Evolutionary conservation across 2,329 filamentous ascomycete genomes (phyloP).

Genomic region (Pleurostoma richardsiae): DNA sequence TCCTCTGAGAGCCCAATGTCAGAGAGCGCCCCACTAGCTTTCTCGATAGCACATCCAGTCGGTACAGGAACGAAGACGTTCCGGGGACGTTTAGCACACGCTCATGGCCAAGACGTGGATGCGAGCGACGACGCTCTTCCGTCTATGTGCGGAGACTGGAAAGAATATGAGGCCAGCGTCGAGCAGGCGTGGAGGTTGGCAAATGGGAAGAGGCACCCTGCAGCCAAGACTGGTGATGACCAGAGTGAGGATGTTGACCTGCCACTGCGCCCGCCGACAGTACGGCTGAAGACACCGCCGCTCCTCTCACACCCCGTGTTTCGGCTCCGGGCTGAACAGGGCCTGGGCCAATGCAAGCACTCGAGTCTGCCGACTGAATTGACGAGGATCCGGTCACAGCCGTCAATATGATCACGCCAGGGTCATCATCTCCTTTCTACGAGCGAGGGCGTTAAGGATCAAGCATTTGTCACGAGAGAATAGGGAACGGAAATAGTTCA

Average conservation of each 20-base stretch:
- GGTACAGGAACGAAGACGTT: constrained; percentile 4
- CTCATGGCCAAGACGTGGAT: background rate
- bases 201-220: constrained; percentile 2
- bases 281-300: constrained; percentile 6
- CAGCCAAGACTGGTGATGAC: background rate
- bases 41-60: background rate
- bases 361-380: constrained; percentile 5
- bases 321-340: background rate
- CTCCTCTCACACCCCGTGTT: constrained; percentile 8
- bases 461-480: no score
- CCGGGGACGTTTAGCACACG: background rate
- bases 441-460: no score
- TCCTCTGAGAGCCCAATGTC: constrained; percentile 4
- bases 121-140: background rate
- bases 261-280: background rate
- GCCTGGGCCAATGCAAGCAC: constrained; percentile 1
- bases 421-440: no score
- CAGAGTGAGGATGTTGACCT: background rate
- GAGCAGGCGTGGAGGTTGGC: constrained; percentile 4
- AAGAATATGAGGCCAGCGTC: constrained; percentile 3
- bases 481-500: no score
- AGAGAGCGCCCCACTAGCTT: background rate
- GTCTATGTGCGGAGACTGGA: constrained; percentile 1
- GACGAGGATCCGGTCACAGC: background rate
- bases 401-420: no score